phyloP scores from a whole-genome alignment of 2,329 filamentous ascomycete genomes.

The Pseudocercospora pini-densiflorae region DNA sequence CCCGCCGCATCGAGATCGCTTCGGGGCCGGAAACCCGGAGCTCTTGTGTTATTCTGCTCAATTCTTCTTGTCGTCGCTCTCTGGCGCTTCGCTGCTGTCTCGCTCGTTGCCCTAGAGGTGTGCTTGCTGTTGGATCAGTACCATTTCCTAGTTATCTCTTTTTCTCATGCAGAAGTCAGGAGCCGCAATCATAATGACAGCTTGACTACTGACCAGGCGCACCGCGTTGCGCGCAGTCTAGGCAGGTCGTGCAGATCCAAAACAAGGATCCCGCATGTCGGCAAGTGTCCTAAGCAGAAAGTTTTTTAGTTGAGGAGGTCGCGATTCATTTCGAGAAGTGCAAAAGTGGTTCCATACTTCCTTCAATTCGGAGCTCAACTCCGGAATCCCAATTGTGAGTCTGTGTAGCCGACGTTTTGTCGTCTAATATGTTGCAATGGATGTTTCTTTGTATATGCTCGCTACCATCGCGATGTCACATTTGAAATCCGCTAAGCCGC shows the following conservation, averaged over 20 bases:
- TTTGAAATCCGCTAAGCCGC: background rate
- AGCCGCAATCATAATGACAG: background rate
- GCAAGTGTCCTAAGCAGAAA: background rate
- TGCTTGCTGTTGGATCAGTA: background rate
- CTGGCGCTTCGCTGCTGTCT: background rate
- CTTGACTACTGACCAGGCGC: background rate
- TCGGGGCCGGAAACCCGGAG: background rate
- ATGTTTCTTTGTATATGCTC: background rate
- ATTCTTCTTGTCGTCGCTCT: background rate
- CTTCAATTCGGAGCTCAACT: background rate
- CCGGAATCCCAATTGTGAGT: background rate
- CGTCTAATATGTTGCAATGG: background rate
- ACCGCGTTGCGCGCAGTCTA: background rate
- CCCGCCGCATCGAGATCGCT: background rate
- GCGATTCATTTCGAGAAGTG: background rate
- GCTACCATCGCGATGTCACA: background rate
- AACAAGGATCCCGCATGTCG: background rate
- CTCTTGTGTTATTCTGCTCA: background rate
- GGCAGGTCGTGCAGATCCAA: background rate
- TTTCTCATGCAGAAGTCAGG: background rate
- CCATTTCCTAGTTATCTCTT: background rate
- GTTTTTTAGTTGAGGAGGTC: background rate
- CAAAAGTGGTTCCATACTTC: background rate
- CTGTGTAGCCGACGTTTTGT: background rate
- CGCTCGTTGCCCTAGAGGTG: background rate